phyloP scores from a whole-genome alignment of 1,284 basidiomycete genomes.

The Somion occarium region DNA sequence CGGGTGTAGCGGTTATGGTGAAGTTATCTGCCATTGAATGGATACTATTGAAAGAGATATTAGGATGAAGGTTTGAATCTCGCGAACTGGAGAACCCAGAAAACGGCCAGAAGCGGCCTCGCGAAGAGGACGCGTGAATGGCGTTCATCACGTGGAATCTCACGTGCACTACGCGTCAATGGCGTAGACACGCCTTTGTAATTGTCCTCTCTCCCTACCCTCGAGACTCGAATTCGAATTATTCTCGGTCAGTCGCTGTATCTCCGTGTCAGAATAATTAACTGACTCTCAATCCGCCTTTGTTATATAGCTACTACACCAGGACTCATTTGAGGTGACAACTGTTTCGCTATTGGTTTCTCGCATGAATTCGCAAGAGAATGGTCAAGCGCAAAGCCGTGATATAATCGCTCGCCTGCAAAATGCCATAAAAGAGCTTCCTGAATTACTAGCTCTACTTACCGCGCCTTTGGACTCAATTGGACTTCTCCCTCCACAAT shows the following conservation, averaged over 20 bases:
- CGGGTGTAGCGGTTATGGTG: conserved; percentile 17
- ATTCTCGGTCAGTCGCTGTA: too few relatives aligned
- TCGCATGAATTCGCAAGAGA: conserved; percentile 18
- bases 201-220: too few relatives aligned
- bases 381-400: conserved; percentile 30
- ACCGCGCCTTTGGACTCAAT: conserved; percentile 51
- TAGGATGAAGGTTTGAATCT: conserved; percentile 2
- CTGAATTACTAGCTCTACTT: conserved; percentile 50
- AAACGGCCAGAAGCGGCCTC: background rate
- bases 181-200: too few relatives aligned
- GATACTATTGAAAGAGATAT: background rate
- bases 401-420: conserved; percentile 49
- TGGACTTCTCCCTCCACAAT: conserved; percentile 54
- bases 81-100: background rate
- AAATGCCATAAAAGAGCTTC: conserved; percentile 44
- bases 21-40: conserved; percentile 14
- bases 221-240: too few relatives aligned
- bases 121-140: background rate
- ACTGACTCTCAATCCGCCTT: too few relatives aligned
- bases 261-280: too few relatives aligned
- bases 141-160: too few relatives aligned
- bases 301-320: background rate
- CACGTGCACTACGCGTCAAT: too few relatives aligned
- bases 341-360: too few relatives aligned
- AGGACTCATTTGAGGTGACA: background rate